These are phyloP conservation scores for Gyrodon lividus DNA, from an alignment of 768 basidiomycete genomes.

Conservation along the genomic window DNA sequence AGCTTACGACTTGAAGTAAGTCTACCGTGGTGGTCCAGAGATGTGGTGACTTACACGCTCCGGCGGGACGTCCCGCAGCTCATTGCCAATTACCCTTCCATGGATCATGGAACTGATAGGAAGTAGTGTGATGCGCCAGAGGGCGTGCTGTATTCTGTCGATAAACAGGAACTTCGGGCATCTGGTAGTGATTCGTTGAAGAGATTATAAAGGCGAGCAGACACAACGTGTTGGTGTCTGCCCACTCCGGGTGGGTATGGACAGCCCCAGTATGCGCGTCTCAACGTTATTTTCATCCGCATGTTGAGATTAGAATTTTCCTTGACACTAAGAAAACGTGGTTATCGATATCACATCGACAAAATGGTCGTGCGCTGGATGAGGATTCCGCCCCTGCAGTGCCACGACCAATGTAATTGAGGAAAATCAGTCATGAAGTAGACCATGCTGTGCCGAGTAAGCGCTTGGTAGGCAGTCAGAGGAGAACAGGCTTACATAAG, in stretches of 20 bases:
- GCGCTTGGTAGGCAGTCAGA: neutral
- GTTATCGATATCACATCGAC: constrained; percentile 10
- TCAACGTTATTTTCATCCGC: constrained; percentile 19
- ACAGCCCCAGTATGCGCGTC: constrained; percentile 24
- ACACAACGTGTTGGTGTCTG: constrained; percentile 21
- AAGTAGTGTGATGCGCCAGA: constrained; percentile 14
- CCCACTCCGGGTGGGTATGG: constrained; percentile 13
- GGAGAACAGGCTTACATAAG: neutral
- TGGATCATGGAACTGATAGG: constrained; percentile 20
- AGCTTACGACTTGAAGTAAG: constrained; percentile 18
- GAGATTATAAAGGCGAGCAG: constrained; percentile 26
- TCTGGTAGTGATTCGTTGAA: constrained; percentile 2
- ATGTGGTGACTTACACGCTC: constrained; percentile 22
- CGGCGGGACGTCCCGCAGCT: constrained; percentile 30
- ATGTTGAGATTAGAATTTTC: constrained; percentile 10
- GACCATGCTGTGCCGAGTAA: constrained; percentile 11
- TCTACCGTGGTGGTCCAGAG: neutral
- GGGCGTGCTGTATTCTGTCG: constrained; percentile 14
- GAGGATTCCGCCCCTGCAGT: constrained; percentile 25
- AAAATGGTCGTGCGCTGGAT: constrained; percentile 10
- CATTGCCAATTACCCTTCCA: constrained; percentile 31
- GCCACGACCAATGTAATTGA: constrained; percentile 9
- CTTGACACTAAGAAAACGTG: constrained; percentile 30
- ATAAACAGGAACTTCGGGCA: constrained; percentile 17
- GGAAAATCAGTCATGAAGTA: constrained; percentile 6